Base-by-base conservation (phyloP, 108 stramenopile genomes). In the Cyclotella distinguenda region DNA sequence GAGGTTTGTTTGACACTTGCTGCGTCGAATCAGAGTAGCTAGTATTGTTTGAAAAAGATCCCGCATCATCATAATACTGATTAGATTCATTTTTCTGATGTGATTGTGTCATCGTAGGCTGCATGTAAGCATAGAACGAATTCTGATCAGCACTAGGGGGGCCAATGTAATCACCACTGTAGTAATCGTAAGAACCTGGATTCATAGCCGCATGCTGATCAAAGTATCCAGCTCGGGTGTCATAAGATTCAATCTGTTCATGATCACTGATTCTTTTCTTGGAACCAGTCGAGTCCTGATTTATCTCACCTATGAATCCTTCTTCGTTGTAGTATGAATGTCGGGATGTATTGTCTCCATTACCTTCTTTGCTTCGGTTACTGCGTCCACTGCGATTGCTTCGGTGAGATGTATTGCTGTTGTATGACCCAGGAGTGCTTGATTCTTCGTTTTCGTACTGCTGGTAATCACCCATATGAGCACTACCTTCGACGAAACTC, bases 21-120 rank as follows among this genome's bases (percentile, higher is more conserved):
- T 60, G 58, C 33, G 77, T 70, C 13, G 47, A 51, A 19, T 59
- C 60, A 30, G 74, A 63, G 40, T 56, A 60, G 10, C 44, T 42
- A 10, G 71, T 63, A 53, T 9, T 13, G 32, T 34, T 21, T 15
- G 64, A 16, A 19, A 22, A 27, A 13, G 46, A 49, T 28, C 38
- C 32, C 36, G 36, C 52, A 42, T 63, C 62, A 40, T 72, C 62
- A 8, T 28, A 30, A 25, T 65, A 27, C 0, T 69, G 61, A 52
- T 64, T 62, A 10, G 62, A 56, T 36, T 55, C 40, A 40, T 69
- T 47, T 23, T 57, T 16, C 6, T 57, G n/a, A 16, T 34, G 27
- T 35, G 23, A 57, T 39, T 53, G 38, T 9, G 56, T 57, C 18
- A 21, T 22, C 1, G 39, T 23, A 57, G 55, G 36, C n/a, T 34